Percentiles rank a stretch among this genome's conserved stretches.
Evolutionary conservation across 169 alveolate genomes (phyloP).

Genomic region (Plasmodium knowlesi): DNA sequence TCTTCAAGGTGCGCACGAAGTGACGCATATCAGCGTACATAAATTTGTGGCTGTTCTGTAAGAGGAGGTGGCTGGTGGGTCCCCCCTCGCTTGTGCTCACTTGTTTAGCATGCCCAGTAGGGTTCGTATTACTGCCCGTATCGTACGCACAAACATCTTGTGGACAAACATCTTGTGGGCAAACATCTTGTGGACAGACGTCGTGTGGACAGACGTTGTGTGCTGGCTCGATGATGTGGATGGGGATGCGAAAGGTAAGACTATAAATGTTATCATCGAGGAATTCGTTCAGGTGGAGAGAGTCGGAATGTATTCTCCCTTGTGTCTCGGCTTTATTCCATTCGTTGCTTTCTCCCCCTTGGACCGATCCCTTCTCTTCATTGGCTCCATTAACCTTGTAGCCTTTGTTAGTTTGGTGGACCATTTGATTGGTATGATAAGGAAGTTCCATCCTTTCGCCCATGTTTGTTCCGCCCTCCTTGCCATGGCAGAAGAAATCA

Average conservation of each 20-base stretch:
- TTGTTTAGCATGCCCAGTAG: neutral
- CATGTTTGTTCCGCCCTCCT: neutral
- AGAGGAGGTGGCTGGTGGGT: neutral
- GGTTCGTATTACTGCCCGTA: neutral
- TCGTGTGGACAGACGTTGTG: neutral
- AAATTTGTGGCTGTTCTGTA: slow-evolving; percentile 5
- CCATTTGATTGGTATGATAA: too few species aligned
- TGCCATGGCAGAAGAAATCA: neutral
- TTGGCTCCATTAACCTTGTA: neutral
- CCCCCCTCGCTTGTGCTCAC: neutral
- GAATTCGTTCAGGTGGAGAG: neutral
- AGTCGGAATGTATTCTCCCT: neutral
- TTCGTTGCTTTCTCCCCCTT: neutral
- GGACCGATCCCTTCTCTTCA: neutral
- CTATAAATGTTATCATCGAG: slow-evolving; percentile 1
- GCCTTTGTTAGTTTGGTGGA: neutral
- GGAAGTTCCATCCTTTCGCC: too few species aligned
- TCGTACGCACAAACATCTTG: too few species aligned
- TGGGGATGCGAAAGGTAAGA: slow-evolving; percentile 17
- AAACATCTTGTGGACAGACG: neutral
- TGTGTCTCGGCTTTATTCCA: neutral
- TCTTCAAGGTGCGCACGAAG: neutral
- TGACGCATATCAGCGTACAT: neutral
- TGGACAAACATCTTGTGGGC: neutral
- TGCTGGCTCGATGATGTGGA: neutral